Conservation (phyloP, 345 rosid genomes). For the Populus alba region DNA sequence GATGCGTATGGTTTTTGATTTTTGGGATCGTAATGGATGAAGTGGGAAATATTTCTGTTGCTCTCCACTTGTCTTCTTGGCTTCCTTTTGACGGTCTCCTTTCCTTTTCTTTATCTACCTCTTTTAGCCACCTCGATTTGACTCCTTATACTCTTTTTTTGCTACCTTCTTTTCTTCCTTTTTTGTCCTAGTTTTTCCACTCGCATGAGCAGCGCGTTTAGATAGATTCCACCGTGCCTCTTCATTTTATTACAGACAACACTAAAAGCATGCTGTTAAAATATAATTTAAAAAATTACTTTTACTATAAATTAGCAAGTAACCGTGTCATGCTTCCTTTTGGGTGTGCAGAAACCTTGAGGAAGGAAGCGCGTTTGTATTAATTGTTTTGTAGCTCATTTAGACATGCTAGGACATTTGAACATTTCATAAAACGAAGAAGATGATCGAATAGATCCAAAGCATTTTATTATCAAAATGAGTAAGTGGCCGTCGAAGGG, state of each 20-base stretch:
- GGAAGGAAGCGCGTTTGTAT: too few species aligned
- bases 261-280: neutral
- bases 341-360: too few species aligned
- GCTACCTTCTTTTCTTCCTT: neutral
- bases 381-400: neutral
- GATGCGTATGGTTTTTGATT: neutral
- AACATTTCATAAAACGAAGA: neutral
- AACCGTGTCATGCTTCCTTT: too few species aligned
- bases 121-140: neutral
- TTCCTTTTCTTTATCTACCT: neutral
- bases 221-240: neutral
- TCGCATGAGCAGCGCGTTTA: neutral
- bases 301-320: neutral
- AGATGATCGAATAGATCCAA: neutral
- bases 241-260: neutral
- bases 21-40: neutral
- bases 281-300: too few species aligned
- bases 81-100: slow-evolving; percentile 1
- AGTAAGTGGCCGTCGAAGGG: neutral
- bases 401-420: neutral
- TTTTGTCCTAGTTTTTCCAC: neutral
- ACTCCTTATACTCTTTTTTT: neutral
- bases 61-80: slow-evolving; percentile 3
- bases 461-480: neutral
- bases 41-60: neutral